Base-by-base conservation (phyloP, 2,329 filamentous ascomycete species). In the Xylariales sp. region DNA sequence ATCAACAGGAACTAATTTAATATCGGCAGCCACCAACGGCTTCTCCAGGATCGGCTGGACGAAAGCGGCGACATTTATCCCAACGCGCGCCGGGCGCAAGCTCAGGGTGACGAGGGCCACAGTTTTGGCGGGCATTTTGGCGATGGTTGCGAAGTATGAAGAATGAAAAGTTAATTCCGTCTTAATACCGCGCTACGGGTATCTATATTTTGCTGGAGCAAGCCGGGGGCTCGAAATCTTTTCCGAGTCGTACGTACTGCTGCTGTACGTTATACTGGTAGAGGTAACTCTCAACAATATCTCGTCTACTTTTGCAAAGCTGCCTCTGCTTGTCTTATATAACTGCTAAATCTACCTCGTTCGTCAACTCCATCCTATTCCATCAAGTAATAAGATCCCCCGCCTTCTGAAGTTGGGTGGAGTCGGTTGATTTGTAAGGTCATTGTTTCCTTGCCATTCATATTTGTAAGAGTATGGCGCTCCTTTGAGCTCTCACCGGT, bases 101-200 rank as follows among this genome's bases (percentile, higher is more conserved):
- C 78, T 81, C 71, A 76, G 76, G 45, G 76, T 79, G 53, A 82
- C 77, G 70, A 82, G 56, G 58, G 80, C 81, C 43, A 82, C 74
- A 32, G 69, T 73, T 64, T 76, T 76, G 30, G 74, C 49, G 23
- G 74, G 16, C 73, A 74, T 75, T n/a, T 70, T 73, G 43, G 23
- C 3, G 12, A 12, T 16, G 9, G 8, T 53, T 36, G 6, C 43
- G 23, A 6, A 28, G 39, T 50, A 4, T 48, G 8, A 28, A 7
- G 23, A 16, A 50, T 43, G 10, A 45, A n/a, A 18, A n/a, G 30
- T 23, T 23, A 28, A 1, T 1, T 48, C 5, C 39, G 45, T 28
- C 41, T 41, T 39, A 12, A 9, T 56, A 36, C 6, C 3, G 46
- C 9, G 23, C 18, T 41, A 36, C 32, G 8, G 32, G 32, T 30